Base-by-base conservation (phyloP, 1,284 basidiomycete genomes). In the Puccinia novopanici region DNA sequence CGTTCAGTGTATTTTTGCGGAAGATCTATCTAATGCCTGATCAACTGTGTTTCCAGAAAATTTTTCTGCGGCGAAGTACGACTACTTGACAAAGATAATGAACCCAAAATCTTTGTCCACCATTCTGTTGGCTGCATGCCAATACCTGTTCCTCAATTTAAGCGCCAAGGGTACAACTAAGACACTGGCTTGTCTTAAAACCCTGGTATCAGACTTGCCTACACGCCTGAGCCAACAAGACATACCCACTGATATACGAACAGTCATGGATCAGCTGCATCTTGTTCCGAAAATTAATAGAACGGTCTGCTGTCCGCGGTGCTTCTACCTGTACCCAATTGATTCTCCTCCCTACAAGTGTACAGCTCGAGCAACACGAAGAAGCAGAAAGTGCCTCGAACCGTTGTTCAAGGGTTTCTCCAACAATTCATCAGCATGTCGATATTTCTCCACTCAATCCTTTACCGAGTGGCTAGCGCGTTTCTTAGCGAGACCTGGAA, bases 391-490 rank as follows among this genome's bases (percentile, higher is more conserved):
- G 8, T 71, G 68, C 50, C 48, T 52, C 3, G 68, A 52, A 34
- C 68, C 68, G 37, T 30, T 71, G 50, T 71, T 34, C 24, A 71
- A 52, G 22, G 37, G 22, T 10, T 71, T 12, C 27, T 12, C 30
- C 10, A 24, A 19, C 50, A 54, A 17, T 12, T 8, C 50, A 1
- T 1, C 34, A 52, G 30, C 40, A 13, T 17, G 50, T 12, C 68
- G 13, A 71, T 52, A 54, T 27, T 71, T 71, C 50, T 52, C 68
- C 10, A 52, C 50, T 54, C 68, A 71, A 54, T 71, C 68, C 4
- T 54, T 71, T 10, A 55, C 42, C 54, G 30, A 13, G 0, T 71
- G 68, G 68, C 17, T 71, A 48, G 68, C 12, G 1, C 6, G 50
- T 34, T 71, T 71, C 22, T 54, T 71, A 24, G 30, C 48, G 9